These are phyloP conservation scores for Silene vulgaris DNA, from an alignment of 179 eudicot genomes.

Conservation along the genomic window DNA sequence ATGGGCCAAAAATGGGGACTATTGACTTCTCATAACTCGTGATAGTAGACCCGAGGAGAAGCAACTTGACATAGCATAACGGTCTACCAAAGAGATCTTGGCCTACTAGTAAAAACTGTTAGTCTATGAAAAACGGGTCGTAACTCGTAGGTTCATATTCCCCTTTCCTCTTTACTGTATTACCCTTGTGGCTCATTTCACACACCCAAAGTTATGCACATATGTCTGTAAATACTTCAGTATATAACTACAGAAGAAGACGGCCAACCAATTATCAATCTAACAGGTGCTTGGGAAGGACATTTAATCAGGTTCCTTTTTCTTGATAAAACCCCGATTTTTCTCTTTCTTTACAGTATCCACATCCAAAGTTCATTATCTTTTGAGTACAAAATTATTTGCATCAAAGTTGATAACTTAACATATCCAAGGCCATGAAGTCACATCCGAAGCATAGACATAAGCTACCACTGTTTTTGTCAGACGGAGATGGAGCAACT, in stretches of 20 bases:
- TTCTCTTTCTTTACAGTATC: no score
- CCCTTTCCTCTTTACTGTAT: background rate
- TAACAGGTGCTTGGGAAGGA: background rate
- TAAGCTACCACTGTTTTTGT: background rate
- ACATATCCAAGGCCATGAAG: background rate
- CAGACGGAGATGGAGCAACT: background rate
- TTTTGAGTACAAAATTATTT: conserved; percentile 4
- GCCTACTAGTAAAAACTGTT: background rate
- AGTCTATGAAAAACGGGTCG: background rate
- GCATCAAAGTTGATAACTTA: background rate
- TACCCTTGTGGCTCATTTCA: background rate
- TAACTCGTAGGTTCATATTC: background rate
- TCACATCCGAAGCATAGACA: background rate
- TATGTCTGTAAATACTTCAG: background rate
- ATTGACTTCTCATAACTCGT: background rate
- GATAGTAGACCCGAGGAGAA: background rate
- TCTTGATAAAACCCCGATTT: background rate
- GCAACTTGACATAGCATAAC: background rate
- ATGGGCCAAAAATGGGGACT: background rate
- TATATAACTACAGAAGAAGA: background rate
- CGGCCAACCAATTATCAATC: background rate
- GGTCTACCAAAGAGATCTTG: background rate
- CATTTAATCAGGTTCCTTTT: background rate
- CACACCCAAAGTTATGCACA: background rate
- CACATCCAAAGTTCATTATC: background rate